Evolutionary conservation across 1,284 basidiomycete genomes (phyloP).

Genomic region (Coniferiporia weirii): DNA sequence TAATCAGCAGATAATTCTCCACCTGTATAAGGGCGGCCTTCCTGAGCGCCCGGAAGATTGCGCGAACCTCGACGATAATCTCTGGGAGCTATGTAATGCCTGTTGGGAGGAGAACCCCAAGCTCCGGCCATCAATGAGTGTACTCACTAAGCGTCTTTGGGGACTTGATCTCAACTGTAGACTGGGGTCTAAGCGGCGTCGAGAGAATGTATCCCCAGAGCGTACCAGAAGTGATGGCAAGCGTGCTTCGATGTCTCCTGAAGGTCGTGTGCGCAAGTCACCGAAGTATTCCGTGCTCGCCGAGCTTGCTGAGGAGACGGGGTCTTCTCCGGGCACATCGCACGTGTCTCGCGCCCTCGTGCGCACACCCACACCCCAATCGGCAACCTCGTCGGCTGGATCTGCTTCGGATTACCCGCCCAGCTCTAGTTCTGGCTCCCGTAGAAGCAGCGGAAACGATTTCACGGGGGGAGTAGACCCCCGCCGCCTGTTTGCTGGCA

Average conservation of each 20-base stretch:
- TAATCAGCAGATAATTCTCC: constrained; percentile 12
- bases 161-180: constrained; percentile 13
- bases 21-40: constrained; percentile 6
- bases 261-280: constrained; percentile 13
- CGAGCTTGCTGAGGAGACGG: constrained; percentile 4
- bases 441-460: constrained; percentile 5
- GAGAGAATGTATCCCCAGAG: background rate
- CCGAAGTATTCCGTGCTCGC: constrained; percentile 9
- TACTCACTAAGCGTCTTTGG: constrained; percentile 15
- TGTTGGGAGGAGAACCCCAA: constrained; percentile 11
- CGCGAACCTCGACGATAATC: constrained; percentile 5
- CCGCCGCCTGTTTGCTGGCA: background rate
- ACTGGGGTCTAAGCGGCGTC: background rate
- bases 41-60: constrained; percentile 4
- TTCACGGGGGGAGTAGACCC: constrained; percentile 8
- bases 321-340: constrained; percentile 1
- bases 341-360: background rate
- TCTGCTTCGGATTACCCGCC: background rate
- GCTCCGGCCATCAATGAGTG: constrained; percentile 9
- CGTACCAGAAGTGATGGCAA: background rate
- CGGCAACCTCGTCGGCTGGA: background rate
- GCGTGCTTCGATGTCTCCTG: background rate
- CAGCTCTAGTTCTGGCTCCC: background rate
- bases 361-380: constrained; percentile 4
- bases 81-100: constrained; percentile 13